Evolutionary conservation across 768 basidiomycete species (phyloP).

Genomic region (Russula vinacea): DNA sequence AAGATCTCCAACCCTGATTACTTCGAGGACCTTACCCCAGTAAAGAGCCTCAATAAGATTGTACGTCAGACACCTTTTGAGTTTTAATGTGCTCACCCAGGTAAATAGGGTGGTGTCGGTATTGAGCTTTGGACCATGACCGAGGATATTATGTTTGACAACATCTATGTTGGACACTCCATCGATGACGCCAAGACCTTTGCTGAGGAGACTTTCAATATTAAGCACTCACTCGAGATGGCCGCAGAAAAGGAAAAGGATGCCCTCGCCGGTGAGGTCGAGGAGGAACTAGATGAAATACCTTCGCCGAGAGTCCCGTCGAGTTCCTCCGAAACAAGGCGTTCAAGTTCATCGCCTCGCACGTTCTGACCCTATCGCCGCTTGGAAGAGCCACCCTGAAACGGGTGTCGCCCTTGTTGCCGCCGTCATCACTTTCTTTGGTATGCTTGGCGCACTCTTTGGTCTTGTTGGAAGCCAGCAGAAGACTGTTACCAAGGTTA

Average conservation of each 20-base stretch:
- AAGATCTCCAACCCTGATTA: slow-evolving; percentile 88
- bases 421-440: slow-evolving; percentile 74
- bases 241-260: slow-evolving; percentile 59
- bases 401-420: slow-evolving; percentile 75
- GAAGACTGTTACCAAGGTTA: slow-evolving; percentile 70
- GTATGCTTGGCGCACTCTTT: slow-evolving; percentile 77
- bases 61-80: slow-evolving; percentile 42
- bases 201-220: slow-evolving; percentile 82
- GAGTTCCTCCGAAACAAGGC: slow-evolving; percentile 77
- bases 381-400: slow-evolving; percentile 87
- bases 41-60: slow-evolving; percentile 82
- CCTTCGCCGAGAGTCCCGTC: slow-evolving; percentile 72
- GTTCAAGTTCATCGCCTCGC: slow-evolving; percentile 77
- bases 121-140: slow-evolving; percentile 99
- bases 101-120: slow-evolving; percentile 77
- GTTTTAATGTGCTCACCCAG: slow-evolving; percentile 8
- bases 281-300: slow-evolving; percentile 42
- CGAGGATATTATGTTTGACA: slow-evolving; percentile 88
- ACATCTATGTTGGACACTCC: slow-evolving; percentile 93
- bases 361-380: slow-evolving; percentile 69
- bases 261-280: slow-evolving; percentile 41
- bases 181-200: slow-evolving; percentile 77
- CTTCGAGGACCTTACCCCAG: slow-evolving; percentile 84
- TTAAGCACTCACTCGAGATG: slow-evolving; percentile 84
- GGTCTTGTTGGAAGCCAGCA: slow-evolving; percentile 72